Evolutionary conservation across 2,329 filamentous ascomycete genomes (phyloP), one percentile per base, ranked within the genome.

Genomic region (Fusarium ambrosium): DNA sequence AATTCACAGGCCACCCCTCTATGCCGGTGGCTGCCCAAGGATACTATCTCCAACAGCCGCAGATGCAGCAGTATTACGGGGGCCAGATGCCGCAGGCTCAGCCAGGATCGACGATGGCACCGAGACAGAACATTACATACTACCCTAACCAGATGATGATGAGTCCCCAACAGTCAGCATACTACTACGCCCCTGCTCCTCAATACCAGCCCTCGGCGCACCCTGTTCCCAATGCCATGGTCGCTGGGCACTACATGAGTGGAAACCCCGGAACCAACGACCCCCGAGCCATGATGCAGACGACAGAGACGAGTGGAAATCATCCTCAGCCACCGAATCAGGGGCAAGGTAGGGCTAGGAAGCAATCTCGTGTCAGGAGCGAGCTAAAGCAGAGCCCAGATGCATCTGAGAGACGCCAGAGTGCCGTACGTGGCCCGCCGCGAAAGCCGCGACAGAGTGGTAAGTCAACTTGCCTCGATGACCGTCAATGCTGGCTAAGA

Each of bases 361-460:
- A 75, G 61, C 68, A 74, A 41, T 61, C 65, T 45, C 41, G 63
- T 41, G 34, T 56, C 16, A 68, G 64, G 51, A 59, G 53, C 66
- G 68, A 77, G 64, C 74, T 73, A 73, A 78, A 68, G 43, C 59
- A 62, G 61, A 45, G 27, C 48, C n/a, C 69, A 70, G 77, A 78
- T 60, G 78, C 70, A 9, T 32, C 53, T 24, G 73, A 77, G 32
- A 76, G 71, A 48, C 73, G 71, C 29, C 78, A 78, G 58, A 81
- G 67, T 45, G 64, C 76, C 18, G 81, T 83, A 59, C 78, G 82
- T 51, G 82, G 82, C 4, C 82, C 82, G 16, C 81, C 82, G 9
- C 78, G 82, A 29, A 84, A 84, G 75, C 82, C 90, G 69, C 87
- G 88, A 69, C 90, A 92, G 80, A 92, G 88, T 79, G 90, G 90